Evolutionary conservation across 305 asterid genomes (phyloP).

Genomic region (Ilex paraguariensis): DNA sequence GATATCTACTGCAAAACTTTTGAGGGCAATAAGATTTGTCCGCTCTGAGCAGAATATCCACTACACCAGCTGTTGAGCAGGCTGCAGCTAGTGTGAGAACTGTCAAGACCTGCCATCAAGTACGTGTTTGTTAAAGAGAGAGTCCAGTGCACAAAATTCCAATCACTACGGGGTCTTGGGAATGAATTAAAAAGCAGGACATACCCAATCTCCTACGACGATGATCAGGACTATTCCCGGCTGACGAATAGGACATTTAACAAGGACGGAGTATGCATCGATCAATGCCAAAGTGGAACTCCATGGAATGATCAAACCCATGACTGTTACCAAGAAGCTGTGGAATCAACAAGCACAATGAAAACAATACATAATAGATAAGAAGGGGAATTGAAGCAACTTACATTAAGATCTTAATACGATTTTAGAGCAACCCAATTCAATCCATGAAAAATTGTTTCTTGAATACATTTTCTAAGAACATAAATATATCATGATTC

Average conservation of each 20-base stretch:
- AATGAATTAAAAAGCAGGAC: slow-evolving; percentile 4
- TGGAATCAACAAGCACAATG: background rate
- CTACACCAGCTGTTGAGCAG: slow-evolving; percentile 59
- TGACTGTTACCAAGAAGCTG: slow-evolving; percentile 68
- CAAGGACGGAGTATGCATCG: slow-evolving; percentile 51
- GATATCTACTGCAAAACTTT: slow-evolving; percentile 47
- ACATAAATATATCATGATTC: no score
- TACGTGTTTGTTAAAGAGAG: no score
- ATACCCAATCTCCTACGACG: slow-evolving; percentile 73
- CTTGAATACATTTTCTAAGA: no score
- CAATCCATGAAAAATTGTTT: no score
- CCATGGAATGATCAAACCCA: slow-evolving; percentile 85
- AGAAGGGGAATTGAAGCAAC: slow-evolving; percentile 3
- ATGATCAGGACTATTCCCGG: slow-evolving; percentile 47
- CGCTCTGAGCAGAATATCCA: slow-evolving; percentile 52
- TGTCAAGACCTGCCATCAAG: slow-evolving; percentile 41
- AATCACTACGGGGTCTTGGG: no score
- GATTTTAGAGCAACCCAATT: no score
- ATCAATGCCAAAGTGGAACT: slow-evolving; percentile 65
- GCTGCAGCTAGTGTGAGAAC: slow-evolving; percentile 68
- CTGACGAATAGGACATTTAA: slow-evolving; percentile 46
- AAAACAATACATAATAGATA: background rate
- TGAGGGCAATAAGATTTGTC: slow-evolving; percentile 57
- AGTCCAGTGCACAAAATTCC: no score
- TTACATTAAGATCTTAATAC: no score